These are phyloP conservation scores for Aspergillus cristatus DNA, from an alignment of 495 filamentous ascomycete genomes.

Conservation along the genomic window DNA sequence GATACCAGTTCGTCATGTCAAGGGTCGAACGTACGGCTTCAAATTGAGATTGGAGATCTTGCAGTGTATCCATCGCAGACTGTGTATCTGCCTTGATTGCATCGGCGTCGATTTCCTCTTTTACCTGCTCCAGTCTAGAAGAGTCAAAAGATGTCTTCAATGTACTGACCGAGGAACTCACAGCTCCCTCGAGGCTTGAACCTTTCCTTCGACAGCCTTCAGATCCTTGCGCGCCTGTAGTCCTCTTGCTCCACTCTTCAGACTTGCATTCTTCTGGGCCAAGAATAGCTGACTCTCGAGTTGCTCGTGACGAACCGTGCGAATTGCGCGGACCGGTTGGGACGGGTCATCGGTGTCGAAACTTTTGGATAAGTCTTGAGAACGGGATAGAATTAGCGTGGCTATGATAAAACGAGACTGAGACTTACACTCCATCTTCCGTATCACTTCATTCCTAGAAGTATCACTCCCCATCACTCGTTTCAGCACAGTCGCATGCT, in stretches of 20 bases:
- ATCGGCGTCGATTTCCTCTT: slow-evolving; percentile 44
- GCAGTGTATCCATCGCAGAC: slow-evolving; percentile 51
- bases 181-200: slow-evolving; percentile 46
- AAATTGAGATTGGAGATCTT: slow-evolving; percentile 50
- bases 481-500: slow-evolving; percentile 46
- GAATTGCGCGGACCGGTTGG: slow-evolving; percentile 48
- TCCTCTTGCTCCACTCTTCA: slow-evolving; percentile 65
- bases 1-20: background rate
- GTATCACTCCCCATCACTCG: slow-evolving; percentile 59
- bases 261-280: slow-evolving; percentile 59
- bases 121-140: slow-evolving; percentile 41
- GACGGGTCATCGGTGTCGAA: slow-evolving; percentile 41
- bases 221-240: slow-evolving; percentile 63
- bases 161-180: slow-evolving; percentile 18
- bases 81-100: slow-evolving; percentile 51
- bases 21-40: slow-evolving; percentile 31
- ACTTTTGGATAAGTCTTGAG: slow-evolving; percentile 37
- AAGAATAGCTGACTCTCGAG: slow-evolving; percentile 53
- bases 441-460: slow-evolving; percentile 45
- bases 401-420: background rate
- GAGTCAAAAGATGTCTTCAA: slow-evolving; percentile 1
- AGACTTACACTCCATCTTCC: slow-evolving; percentile 46
- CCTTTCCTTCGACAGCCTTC: slow-evolving; percentile 51
- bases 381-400: no score
- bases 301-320: slow-evolving; percentile 49